Percentiles rank a stretch among this genome's conserved stretches.
Evolutionary conservation across 2,329 filamentous ascomycete genomes (phyloP).

Genomic region (Beauveria caledonica): DNA sequence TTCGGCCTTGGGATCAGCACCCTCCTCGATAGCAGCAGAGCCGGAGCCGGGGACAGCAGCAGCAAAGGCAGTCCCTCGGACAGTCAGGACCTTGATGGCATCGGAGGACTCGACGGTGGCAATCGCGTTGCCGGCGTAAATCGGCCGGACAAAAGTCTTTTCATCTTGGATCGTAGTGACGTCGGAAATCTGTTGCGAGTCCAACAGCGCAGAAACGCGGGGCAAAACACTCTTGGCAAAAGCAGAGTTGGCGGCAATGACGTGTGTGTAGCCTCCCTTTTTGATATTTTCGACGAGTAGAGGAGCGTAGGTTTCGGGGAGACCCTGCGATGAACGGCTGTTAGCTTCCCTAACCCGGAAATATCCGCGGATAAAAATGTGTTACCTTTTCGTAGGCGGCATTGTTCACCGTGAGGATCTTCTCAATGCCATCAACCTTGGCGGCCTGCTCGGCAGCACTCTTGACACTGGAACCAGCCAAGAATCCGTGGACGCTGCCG

Average conservation of each 20-base stretch:
- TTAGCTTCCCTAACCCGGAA: background rate
- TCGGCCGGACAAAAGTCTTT: constrained; percentile 91
- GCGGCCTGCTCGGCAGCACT: constrained; percentile 71
- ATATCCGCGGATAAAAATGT: background rate
- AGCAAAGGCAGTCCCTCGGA: constrained; percentile 87
- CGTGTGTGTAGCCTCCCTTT: constrained; percentile 86
- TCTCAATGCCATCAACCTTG: constrained; percentile 84
- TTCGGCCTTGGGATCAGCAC: constrained; percentile 72
- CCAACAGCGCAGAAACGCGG: constrained; percentile 81
- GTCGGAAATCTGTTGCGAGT: constrained; percentile 89
- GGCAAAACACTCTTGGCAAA: constrained; percentile 96
- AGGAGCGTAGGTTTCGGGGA: constrained; percentile 91
- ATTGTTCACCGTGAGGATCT: constrained; percentile 84
- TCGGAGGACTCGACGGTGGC: constrained; percentile 90
- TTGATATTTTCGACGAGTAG: constrained; percentile 94
- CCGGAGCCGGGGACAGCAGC: constrained; percentile 63
- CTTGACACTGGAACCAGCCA: constrained; percentile 75
- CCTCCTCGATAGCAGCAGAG: constrained; percentile 69
- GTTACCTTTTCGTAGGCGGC: constrained; percentile 81
- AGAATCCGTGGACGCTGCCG: constrained; percentile 75
- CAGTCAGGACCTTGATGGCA: constrained; percentile 77
- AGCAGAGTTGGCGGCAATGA: constrained; percentile 83
- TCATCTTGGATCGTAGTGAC: constrained; percentile 80
- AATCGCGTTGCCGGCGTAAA: constrained; percentile 97
- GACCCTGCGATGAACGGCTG: constrained; percentile 45